Evolutionary conservation across 371 early-diverging fungal genomes (phyloP), one percentile per base, ranked within the genome.

Genomic region (Massospora cicadina): DNA sequence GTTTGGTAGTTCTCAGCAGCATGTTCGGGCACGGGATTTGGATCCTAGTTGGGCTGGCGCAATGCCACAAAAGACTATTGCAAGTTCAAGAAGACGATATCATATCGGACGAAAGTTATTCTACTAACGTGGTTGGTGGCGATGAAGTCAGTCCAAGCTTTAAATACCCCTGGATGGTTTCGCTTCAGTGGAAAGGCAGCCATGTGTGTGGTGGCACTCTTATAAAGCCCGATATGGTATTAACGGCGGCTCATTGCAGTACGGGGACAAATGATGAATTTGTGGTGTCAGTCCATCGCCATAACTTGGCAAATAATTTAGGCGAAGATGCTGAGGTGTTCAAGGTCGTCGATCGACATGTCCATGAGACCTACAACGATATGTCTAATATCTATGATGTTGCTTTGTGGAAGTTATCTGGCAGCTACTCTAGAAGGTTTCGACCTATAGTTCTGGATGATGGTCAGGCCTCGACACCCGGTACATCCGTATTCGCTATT

Each of bases 191-290:
- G 55, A 55, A 64, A 27, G 64, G 64, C 2, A 56, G 25, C 28
- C 64, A 64, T 27, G 64, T 64, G 2, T 64, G 64, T 64, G 64
- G 64, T 28, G 64, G 64, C 10, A 64, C 64, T 2, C 29, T 64
- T 5, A 54, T 54, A 21, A n/a, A 32, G 56, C 13, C 13, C 21
- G 30, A 64, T 27, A 56, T 64, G 28, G 56, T 64, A 1, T 23
- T 64, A 3, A 64, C 64, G 30, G 64, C 64, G 27, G 64, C 64
- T 2, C 64, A 64, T n/a, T 64, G 64, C 32, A 31, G 31, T 2
- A 54, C 64, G 10, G 64, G 64, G 23, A 2, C 17, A 2, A n/a
- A 21, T 29, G 23, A 28, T 3, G 55, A 64, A 5, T 64, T 64
- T 32, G 32, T 25, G 30, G 64, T 64, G 12, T 55, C n/a, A 29